A percentile compares a stretch with the other conserved stretches of the same genome.
Conservation (phyloP, 2,329 filamentous ascomycete species). For the Chrysoporthe cubensis region DNA sequence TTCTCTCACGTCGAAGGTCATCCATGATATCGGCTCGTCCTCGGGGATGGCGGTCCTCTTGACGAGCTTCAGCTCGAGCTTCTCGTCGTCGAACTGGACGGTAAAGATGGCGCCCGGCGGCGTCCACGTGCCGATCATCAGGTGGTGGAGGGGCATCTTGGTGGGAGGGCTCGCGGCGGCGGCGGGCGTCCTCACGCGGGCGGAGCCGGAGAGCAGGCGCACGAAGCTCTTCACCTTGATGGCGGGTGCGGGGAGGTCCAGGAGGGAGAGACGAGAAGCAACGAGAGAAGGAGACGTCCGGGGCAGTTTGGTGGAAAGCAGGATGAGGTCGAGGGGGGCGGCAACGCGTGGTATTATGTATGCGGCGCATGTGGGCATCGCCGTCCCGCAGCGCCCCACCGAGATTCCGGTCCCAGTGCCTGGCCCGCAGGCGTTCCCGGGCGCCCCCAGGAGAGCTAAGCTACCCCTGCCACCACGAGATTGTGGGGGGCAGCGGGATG, state of each 20-base stretch:
- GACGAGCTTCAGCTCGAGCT: conserved; percentile 71
- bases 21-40: conserved; percentile 91
- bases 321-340: not conserved
- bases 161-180: not conserved
- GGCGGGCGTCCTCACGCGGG: conserved; percentile 12
- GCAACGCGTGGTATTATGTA: not conserved
- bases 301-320: not conserved
- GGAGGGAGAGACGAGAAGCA: not conserved
- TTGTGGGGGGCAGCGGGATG: conserved; percentile 17
- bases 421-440: not conserved
- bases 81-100: conserved; percentile 84
- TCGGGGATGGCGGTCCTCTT: conserved; percentile 81
- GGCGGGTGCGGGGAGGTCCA: not conserved
- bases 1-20: conserved; percentile 69
- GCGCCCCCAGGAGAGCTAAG: not conserved
- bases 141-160: conserved; percentile 77
- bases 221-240: conserved; percentile 20
- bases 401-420: not conserved
- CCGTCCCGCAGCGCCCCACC: not conserved
- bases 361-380: not conserved
- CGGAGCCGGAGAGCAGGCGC: conserved; percentile 23
- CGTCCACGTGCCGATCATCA: conserved; percentile 93
- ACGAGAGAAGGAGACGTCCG: not conserved
- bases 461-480: conserved; percentile 17
- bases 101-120: conserved; percentile 89